Evolutionary conservation across 306 rosid genomes (phyloP), one percentile per base, ranked within the genome.

Genomic region (Carpinus viminea): DNA sequence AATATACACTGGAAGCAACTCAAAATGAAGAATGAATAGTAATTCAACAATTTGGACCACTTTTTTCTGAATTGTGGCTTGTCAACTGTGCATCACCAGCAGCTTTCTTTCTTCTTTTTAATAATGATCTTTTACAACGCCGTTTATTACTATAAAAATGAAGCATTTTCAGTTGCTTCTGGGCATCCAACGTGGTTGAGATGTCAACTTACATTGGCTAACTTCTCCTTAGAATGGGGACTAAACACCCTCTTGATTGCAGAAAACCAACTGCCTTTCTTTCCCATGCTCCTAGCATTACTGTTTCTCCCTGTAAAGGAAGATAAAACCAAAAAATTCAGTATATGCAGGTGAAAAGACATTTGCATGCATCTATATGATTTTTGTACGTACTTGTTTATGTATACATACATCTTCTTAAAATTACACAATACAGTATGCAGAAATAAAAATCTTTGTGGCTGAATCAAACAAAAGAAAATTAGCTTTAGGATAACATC

Each of bases 281-380:
- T 95, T 82, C 99, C 98, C 99, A 95, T 94, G 81, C 80, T 85
- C 90, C 89, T 80, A 89, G 95, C 97, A 95, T 95, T 88, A 85
- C 91, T 83, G 74, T 87, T 56, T 85, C 82, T 81, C 80, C 88
- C 97, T 90, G 86, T 17, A 61, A 85, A 31, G 60, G 57, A 28
- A 69, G 75, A 65, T 17, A 20, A 78, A 77, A 76, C 77, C 43
- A 74, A 75, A 66, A 74, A 61, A 21, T 76, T 66, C 74, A 64
- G 81, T 12, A 73, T 17, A 76, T 53, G 46, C 21, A 26, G 69
- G 51, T 54, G 43, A 7, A 51, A 26, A 21, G 3, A 72, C 59
- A 17, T 36, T 12, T 26, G 12, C 43, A 71, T 16, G 56, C 55
- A 50, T 50, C 74, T 12, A 34, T 13, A 5, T 36, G 48, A 69